Evolutionary conservation across 2,329 filamentous ascomycete species (phyloP).

Genomic region (Pseudogymnoascus sp.): DNA sequence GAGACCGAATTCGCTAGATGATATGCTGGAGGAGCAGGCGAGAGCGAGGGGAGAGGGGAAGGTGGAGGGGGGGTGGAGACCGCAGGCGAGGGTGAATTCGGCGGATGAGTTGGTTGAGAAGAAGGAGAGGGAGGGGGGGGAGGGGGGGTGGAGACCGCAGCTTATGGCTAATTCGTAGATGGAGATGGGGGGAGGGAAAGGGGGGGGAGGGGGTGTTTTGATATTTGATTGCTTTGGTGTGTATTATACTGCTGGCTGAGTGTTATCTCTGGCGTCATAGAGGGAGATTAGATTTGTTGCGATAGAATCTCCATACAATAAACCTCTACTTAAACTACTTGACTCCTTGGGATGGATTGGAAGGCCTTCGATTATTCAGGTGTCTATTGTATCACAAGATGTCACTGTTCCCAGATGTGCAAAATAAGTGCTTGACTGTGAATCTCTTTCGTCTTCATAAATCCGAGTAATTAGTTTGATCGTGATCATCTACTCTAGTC

Average conservation of each 20-base stretch:
- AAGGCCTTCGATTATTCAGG: not conserved
- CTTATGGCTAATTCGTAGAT: not conserved
- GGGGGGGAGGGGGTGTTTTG: not conserved
- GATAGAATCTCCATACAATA: not conserved
- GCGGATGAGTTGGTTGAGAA: not conserved
- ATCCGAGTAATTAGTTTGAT: not conserved
- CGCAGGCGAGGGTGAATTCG: not conserved
- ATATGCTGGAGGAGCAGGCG: slow-evolving; percentile 1
- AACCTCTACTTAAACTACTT: not conserved
- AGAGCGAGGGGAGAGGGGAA: slow-evolving; percentile 1
- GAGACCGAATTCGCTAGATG: not conserved
- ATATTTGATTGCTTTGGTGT: slow-evolving; percentile 2
- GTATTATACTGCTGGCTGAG: not conserved
- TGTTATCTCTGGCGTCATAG: not conserved
- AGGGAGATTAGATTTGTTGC: not conserved
- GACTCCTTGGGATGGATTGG: not conserved
- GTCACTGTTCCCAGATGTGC: not conserved
- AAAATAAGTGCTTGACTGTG: not conserved
- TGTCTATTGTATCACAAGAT: not conserved
- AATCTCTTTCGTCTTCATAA: not conserved
- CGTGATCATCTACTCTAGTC: not conserved
- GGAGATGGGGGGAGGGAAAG: not conserved
- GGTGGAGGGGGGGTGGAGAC: not conserved
- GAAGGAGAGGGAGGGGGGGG: not conserved
- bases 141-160: slow-evolving; percentile 2